These are phyloP conservation scores for Colletotrichum sp. DNA, from an alignment of 2,329 filamentous ascomycete genomes.

Conservation along the genomic window DNA sequence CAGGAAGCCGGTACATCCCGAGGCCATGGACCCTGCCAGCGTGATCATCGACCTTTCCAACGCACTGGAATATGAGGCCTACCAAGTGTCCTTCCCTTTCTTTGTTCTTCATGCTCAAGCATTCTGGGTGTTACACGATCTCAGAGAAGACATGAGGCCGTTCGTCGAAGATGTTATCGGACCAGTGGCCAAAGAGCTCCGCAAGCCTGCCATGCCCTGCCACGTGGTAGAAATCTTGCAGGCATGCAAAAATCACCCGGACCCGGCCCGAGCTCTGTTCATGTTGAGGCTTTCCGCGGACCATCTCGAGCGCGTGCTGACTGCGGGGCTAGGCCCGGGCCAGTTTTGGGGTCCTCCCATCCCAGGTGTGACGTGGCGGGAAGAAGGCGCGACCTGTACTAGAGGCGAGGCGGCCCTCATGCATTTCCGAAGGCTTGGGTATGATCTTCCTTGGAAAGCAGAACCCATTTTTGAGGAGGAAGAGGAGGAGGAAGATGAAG, in stretches of 20 bases:
- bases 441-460: background rate
- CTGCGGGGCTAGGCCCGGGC: background rate
- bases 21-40: background rate
- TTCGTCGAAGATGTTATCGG: background rate
- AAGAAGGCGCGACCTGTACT: background rate
- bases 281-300: background rate
- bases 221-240: background rate
- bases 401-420: background rate
- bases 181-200: background rate
- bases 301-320: background rate
- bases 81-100: background rate
- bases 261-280: background rate
- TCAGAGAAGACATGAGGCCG: background rate
- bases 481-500: background rate
- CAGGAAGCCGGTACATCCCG: background rate
- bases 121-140: background rate
- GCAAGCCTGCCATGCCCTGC: background rate
- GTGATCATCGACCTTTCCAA: background rate
- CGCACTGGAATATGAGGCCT: background rate
- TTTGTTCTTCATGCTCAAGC: background rate
- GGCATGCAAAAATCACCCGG: background rate
- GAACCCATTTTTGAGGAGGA: background rate
- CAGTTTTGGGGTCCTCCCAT: background rate
- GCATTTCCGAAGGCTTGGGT: background rate
- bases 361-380: background rate